A percentile compares a stretch with the other conserved stretches of the same genome.
Conservation (phyloP, 2,329 filamentous ascomycete genomes). For the Emericellopsis atlantica region DNA sequence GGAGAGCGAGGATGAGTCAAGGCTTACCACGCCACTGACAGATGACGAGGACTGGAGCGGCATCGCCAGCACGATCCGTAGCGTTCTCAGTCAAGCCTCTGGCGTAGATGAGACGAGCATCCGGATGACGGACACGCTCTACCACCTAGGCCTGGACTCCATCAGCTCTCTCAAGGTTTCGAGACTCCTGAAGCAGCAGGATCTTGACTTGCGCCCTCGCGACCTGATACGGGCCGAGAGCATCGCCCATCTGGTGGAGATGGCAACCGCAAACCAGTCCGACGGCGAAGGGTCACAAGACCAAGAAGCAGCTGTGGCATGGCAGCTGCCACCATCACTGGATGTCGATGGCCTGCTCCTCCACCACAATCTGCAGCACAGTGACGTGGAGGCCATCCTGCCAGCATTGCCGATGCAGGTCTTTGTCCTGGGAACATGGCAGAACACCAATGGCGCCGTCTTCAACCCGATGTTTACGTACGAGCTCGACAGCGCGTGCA, state of each 20-base stretch:
- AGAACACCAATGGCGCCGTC: constrained; percentile 48
- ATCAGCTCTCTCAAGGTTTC: constrained; percentile 83
- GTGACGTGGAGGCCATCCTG: constrained; percentile 42
- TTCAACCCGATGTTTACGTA: constrained; percentile 69
- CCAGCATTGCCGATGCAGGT: constrained; percentile 67
- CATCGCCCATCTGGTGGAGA: constrained; percentile 47
- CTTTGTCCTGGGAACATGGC: constrained; percentile 71
- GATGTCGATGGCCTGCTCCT: constrained; percentile 24
- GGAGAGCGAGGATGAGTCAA: no score
- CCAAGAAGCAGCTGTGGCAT: constrained; percentile 3
- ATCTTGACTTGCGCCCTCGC: constrained; percentile 52
- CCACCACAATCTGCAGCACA: constrained; percentile 22
- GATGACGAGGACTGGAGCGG: constrained; percentile 17
- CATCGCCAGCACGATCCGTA: constrained; percentile 25
- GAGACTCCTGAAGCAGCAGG: constrained; percentile 52
- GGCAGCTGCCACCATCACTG: constrained; percentile 20
- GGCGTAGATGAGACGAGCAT: constrained; percentile 46
- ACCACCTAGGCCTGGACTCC: constrained; percentile 80
- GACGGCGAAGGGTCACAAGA: background rate
- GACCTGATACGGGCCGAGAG: constrained; percentile 57
- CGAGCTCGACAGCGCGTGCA: constrained; percentile 7
- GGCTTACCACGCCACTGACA: no score
- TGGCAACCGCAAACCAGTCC: background rate
- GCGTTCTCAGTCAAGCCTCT: constrained; percentile 44
- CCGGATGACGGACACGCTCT: constrained; percentile 50